These are phyloP conservation scores for Debaryomyces coudertii DNA, from an alignment of 1,139 yeast genomes.

Conservation along the genomic window DNA sequence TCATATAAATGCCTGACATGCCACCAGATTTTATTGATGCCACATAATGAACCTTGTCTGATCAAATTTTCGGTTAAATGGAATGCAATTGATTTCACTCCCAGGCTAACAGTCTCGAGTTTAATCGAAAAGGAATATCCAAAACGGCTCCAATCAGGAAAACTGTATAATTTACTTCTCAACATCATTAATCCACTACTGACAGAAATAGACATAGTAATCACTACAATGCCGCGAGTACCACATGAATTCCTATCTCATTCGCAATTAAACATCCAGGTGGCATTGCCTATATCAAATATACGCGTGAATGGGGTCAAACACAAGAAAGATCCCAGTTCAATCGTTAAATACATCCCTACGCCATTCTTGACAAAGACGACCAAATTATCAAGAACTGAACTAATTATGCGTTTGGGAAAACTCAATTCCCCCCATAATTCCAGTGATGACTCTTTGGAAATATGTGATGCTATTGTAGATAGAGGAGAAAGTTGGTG, in stretches of 20 bases:
- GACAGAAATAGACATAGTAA: constrained; percentile 14
- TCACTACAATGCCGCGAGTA: constrained; percentile 21
- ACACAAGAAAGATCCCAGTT: constrained; percentile 15
- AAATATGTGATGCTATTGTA: constrained; percentile 21
- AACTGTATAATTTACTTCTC: constrained; percentile 25
- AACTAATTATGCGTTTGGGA: constrained; percentile 33
- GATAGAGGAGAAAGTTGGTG: constrained; percentile 40
- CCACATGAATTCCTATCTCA: constrained; percentile 13
- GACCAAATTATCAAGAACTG: constrained; percentile 36
- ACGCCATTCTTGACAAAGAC: constrained; percentile 34
- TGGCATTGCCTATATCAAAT: constrained; percentile 32
- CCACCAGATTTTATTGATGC: constrained; percentile 28
- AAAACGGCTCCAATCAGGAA: constrained; percentile 15
- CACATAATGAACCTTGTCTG: constrained; percentile 33
- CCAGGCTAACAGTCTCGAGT: constrained; percentile 24
- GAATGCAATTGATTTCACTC: constrained; percentile 41
- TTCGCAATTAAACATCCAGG: constrained; percentile 14
- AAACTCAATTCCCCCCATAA: constrained; percentile 13
- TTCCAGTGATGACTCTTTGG: constrained; percentile 12
- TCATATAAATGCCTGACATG: constrained; percentile 35
- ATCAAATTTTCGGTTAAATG: constrained; percentile 34
- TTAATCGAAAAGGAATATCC: constrained; percentile 15
- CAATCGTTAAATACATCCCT: constrained; percentile 32
- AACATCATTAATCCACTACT: constrained; percentile 37
- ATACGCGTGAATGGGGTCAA: constrained; percentile 21